phyloP scores from a whole-genome alignment of 2,329 filamentous ascomycete genomes.

The Monosporascus cannonballus region DNA sequence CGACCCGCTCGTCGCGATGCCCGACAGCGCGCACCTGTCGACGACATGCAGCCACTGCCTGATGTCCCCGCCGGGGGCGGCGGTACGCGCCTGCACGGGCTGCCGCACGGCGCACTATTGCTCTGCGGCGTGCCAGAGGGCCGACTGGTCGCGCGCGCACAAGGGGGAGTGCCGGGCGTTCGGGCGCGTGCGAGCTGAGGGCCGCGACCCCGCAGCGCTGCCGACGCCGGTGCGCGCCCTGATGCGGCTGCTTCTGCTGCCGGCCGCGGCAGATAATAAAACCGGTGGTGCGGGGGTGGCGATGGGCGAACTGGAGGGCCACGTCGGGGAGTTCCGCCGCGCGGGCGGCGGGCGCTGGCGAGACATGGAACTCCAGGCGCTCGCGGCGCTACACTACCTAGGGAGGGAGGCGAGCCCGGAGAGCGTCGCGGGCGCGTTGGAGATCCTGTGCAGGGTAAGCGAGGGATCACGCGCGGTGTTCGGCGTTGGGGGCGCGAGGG shows the following conservation, averaged over 20 bases:
- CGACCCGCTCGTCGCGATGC: conserved; percentile 39
- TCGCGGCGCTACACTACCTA: conserved; percentile 43
- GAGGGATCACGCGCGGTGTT: too few relatives aligned
- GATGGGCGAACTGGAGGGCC: conserved; percentile 38
- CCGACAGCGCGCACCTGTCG: conserved; percentile 35
- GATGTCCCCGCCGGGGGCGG: conserved; percentile 5
- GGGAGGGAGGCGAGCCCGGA: conserved; percentile 30
- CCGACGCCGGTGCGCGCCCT: conserved; percentile 52
- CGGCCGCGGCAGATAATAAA: background rate
- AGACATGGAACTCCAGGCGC: conserved; percentile 44
- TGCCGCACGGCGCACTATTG: conserved; percentile 53
- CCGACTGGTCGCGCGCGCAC: conserved; percentile 48
- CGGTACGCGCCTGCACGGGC: conserved; percentile 39
- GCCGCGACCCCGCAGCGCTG: conserved; percentile 25
- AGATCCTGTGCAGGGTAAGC: conserved; percentile 48
- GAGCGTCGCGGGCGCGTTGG: conserved; percentile 34
- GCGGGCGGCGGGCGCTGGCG: conserved; percentile 27
- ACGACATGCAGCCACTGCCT: conserved; percentile 47
- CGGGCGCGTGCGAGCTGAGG: conserved; percentile 31
- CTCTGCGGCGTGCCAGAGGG: conserved; percentile 44
- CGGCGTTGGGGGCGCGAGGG: background rate
- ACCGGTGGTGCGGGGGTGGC: conserved; percentile 20
- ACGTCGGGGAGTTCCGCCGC: conserved; percentile 34
- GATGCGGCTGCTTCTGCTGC: conserved; percentile 42
- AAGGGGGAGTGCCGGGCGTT: conserved; percentile 47